Conservation (phyloP, 2,329 filamentous ascomycete species). For the Cercospora canescens region DNA sequence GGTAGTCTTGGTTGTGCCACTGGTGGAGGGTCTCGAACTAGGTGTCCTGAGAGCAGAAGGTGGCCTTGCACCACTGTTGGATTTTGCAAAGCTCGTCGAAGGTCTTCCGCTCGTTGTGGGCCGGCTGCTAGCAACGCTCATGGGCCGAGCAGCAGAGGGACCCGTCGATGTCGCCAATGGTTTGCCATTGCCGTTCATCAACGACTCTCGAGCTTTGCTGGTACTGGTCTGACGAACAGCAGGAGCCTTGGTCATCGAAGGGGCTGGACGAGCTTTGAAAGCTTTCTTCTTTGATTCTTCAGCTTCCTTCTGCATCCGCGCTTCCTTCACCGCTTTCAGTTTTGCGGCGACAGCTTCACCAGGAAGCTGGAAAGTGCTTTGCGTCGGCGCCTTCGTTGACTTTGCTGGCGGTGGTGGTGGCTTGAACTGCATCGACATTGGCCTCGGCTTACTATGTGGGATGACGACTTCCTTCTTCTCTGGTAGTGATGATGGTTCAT, state of each 20-base stretch:
- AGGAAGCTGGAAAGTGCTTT: slow-evolving; percentile 52
- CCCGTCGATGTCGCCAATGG: neutral
- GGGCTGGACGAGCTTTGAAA: slow-evolving; percentile 52
- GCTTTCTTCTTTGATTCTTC: slow-evolving; percentile 38
- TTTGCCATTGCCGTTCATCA: slow-evolving; percentile 30
- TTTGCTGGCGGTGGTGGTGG: slow-evolving; percentile 49
- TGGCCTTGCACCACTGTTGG: slow-evolving; percentile 10
- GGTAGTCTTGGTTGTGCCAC: neutral
- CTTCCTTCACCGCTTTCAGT: slow-evolving; percentile 53
- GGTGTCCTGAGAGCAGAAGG: slow-evolving; percentile 1
- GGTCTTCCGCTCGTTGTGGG: slow-evolving; percentile 9
- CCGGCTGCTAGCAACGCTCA: slow-evolving; percentile 25
- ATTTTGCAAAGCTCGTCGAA: neutral
- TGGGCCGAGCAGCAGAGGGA: slow-evolving; percentile 22
- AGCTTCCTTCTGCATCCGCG: slow-evolving; percentile 47
- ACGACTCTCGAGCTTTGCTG: slow-evolving; percentile 45
- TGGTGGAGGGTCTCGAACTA: neutral
- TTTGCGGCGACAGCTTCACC: slow-evolving; percentile 56
- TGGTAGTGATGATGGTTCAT: neutral
- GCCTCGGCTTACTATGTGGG: slow-evolving; percentile 47
- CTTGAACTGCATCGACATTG: slow-evolving; percentile 50
- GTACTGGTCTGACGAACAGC: slow-evolving; percentile 49
- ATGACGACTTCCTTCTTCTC: slow-evolving; percentile 33
- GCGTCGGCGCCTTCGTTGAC: slow-evolving; percentile 53
- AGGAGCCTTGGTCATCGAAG: slow-evolving; percentile 30